Evolutionary conservation across 2,329 filamentous ascomycete species (phyloP).

Genomic region (Aaosphaeria arxii): DNA sequence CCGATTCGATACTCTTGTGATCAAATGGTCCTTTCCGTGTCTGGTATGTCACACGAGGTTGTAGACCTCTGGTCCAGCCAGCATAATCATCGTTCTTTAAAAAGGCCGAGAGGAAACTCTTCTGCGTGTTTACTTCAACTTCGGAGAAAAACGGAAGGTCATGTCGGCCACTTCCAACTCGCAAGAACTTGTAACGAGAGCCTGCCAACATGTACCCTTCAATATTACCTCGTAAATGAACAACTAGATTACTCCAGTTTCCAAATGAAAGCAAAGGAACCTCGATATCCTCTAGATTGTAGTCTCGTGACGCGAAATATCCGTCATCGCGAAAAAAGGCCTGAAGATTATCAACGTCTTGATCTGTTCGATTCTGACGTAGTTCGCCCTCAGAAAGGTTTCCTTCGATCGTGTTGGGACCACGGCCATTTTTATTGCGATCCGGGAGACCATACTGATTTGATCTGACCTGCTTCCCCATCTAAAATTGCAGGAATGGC

Average conservation of each 20-base stretch:
- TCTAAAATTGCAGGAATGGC: constrained; percentile 52
- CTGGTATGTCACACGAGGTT: constrained; percentile 13
- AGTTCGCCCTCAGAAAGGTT: constrained; percentile 54
- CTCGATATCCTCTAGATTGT: constrained; percentile 42
- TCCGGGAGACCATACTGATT: constrained; percentile 66
- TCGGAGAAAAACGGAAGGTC: constrained; percentile 67
- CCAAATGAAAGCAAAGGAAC: constrained; percentile 62
- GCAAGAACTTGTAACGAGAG: constrained; percentile 61
- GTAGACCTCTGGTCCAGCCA: constrained; percentile 55
- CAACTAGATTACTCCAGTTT: constrained; percentile 64
- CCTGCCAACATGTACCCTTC: constrained; percentile 59
- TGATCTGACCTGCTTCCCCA: constrained; percentile 39
- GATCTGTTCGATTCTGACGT: constrained; percentile 44
- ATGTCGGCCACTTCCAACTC: constrained; percentile 64
- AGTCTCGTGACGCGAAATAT: constrained; percentile 1
- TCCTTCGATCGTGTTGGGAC: constrained; percentile 57
- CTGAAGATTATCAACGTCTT: constrained; percentile 29
- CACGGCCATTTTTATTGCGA: constrained; percentile 49
- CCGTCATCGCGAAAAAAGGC: constrained; percentile 59
- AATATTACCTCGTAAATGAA: constrained; percentile 64
- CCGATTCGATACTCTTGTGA: constrained; percentile 55
- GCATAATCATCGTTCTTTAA: constrained; percentile 56
- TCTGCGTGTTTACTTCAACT: constrained; percentile 62
- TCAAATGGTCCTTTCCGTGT: constrained; percentile 62
- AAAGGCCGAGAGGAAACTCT: constrained; percentile 60